Base-by-base conservation (phyloP, 257 asterid species). In the Striga asiatica region DNA sequence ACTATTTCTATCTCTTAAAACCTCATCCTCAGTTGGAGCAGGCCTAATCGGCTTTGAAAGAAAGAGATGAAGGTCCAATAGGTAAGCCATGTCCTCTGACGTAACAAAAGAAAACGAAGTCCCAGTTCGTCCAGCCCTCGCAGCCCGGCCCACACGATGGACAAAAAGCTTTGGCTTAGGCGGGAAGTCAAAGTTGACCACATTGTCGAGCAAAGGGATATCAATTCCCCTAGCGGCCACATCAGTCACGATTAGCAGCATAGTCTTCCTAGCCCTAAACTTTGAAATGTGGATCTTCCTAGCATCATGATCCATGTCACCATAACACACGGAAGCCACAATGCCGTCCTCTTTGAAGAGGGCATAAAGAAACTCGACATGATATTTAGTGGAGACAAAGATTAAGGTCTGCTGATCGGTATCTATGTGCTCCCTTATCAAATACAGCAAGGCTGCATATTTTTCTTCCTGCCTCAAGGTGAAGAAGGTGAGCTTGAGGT, bases 141-240 rank as follows among this genome's bases (percentile, higher is more conserved):
- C 98, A 61, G 88, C 98, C 66, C 97, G 76, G n/a, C 98, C 98
- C 19, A 92, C 98, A 25, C 98, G 88, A 74, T 92, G 98, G 67
- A 92, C 84, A 67, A 92, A 92, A 54, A 92, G 97, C 64, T 92
- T 92, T 42, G 98, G 98, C 66, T 71, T 92, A 21, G 88, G 76
- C 25, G 98, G 97, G 70, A 80, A 92, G 64, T 92, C 98, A 60
- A 78, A 88, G 67, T 92, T 92, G 60, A 92, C 66, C 29, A 92
- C 98, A 69, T 92, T 88, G 61, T 92, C 98, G 31, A 92, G 94
- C 72, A 92, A 74, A 35, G 98, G 97, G 42, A 92, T 92, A 70
- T 92, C 98, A 48, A 92, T 88, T 59, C 98, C 98, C 67, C 97
- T 73, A n/a, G 98, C 98, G 46, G 98, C 97, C 55, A 92, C 83